phyloP scores from a whole-genome alignment of 805 yeast genomes.

The Wickerhamomyces bovis region DNA sequence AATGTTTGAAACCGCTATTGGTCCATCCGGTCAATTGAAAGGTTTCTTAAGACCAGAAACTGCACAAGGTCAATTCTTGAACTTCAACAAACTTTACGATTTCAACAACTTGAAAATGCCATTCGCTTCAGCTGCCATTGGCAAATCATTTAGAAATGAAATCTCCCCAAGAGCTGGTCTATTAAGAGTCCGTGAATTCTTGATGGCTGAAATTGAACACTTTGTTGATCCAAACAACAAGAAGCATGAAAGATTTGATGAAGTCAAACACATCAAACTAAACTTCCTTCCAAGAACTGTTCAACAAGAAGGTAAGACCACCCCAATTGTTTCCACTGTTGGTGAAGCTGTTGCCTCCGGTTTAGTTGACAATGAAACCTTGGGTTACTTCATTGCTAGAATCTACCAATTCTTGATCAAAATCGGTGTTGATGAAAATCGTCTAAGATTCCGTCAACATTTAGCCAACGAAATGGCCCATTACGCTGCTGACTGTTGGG shows the following conservation, averaged over 20 bases:
- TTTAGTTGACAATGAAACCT: conserved; percentile 92
- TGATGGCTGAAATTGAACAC: conserved; percentile 99
- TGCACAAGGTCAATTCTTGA: conserved; percentile 98
- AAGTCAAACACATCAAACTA: conserved; percentile 67
- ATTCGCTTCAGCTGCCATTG: conserved; percentile 98
- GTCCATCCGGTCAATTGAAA: conserved; percentile 94
- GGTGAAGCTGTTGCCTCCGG: conserved; percentile 89
- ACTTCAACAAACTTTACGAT: conserved; percentile 89
- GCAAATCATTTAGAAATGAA: conserved; percentile 98
- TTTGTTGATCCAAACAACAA: conserved; percentile 92
- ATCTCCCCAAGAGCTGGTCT: conserved; percentile 98
- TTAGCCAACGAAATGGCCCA: conserved; percentile 99
- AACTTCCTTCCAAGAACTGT: conserved; percentile 79
- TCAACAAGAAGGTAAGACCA: conserved; percentile 82
- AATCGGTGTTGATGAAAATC: conserved; percentile 82
- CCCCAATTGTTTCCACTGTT: conserved; percentile 54
- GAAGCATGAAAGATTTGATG: conserved; percentile 71
- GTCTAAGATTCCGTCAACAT: conserved; percentile 96
- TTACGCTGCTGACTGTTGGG: conserved; percentile 99
- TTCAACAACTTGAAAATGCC: conserved; percentile 97
- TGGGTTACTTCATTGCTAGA: conserved; percentile 95
- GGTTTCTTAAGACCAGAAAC: conserved; percentile 98
- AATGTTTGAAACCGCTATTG: conserved; percentile 99
- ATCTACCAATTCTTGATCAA: conserved; percentile 77
- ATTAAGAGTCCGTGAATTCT: conserved; percentile 94